Conservation (phyloP, 306 rosid species). For the Amphicarpaea edgeworthii region DNA sequence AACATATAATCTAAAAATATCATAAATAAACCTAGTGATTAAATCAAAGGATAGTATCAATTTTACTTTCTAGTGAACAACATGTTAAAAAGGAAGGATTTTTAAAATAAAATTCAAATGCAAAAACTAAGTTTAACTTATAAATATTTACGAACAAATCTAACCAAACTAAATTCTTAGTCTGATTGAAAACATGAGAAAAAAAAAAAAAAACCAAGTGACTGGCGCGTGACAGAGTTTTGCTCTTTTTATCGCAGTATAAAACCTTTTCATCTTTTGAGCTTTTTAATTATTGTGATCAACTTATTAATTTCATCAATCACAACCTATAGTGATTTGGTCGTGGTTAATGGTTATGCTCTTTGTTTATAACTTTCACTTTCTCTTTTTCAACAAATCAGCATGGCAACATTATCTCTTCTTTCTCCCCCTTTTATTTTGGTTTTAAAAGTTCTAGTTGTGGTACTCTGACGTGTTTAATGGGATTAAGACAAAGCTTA, state of each 20-base stretch:
- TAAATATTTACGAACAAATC: too few relatives aligned
- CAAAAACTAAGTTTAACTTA: too few relatives aligned
- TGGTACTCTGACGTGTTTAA: conserved; percentile 40
- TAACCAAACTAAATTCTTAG: not conserved
- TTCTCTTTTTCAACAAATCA: conserved; percentile 4
- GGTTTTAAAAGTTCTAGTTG: conserved; percentile 15
- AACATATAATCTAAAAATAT: too few relatives aligned
- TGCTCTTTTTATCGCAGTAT: conserved; percentile 1
- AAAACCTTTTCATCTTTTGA: conserved; percentile 1
- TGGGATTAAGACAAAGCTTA: conserved; percentile 32
- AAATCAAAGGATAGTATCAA: too few relatives aligned
- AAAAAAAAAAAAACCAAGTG: not conserved
- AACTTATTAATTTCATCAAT: conserved; percentile 37
- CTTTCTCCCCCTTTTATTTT: not conserved
- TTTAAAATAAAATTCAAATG: too few relatives aligned
- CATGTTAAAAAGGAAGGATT: too few relatives aligned
- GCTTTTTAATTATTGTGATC: conserved; percentile 31
- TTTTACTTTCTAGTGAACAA: too few relatives aligned
- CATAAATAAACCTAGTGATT: too few relatives aligned
- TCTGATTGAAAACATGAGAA: not conserved
- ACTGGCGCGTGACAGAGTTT: not conserved
- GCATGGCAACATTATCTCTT: not conserved
- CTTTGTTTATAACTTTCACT: conserved; percentile 25
- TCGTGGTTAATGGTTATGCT: conserved; percentile 6
- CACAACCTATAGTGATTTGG: conserved; percentile 21